phyloP scores from a whole-genome alignment of 2,329 filamentous ascomycete genomes.

The Exutisphaerella laricina region DNA sequence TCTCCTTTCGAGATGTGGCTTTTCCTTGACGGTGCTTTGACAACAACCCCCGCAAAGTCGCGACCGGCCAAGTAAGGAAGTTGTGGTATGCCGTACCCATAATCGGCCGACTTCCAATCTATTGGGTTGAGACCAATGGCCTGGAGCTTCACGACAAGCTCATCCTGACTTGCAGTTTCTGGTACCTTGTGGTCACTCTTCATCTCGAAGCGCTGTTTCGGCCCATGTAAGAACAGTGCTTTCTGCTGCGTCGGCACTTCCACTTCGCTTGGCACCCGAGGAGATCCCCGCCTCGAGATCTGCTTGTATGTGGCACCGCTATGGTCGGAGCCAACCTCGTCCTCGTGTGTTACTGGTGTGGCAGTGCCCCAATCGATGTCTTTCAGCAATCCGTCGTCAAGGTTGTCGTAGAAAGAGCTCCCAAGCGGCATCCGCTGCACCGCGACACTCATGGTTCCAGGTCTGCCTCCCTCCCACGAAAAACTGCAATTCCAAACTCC shows the following conservation, averaged over 20 bases:
- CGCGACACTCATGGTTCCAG: constrained; percentile 12
- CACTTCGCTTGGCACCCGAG: neutral
- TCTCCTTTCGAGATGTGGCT: constrained; percentile 16
- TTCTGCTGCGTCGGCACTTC: constrained; percentile 12
- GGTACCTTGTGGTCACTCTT: constrained; percentile 10
- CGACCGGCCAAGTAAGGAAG: constrained; percentile 31
- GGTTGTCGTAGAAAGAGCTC: constrained; percentile 6
- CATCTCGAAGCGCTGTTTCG: constrained; percentile 13
- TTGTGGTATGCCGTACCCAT: constrained; percentile 39
- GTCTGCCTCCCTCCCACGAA: neutral
- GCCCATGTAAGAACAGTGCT: constrained; percentile 13
- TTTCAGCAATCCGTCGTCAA: constrained; percentile 3
- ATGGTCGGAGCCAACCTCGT: constrained; percentile 16
- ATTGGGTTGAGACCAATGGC: constrained; percentile 40
- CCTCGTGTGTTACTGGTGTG: constrained; percentile 15
- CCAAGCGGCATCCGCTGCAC: constrained; percentile 5
- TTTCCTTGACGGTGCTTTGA: constrained; percentile 40
- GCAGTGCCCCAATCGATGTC: constrained; percentile 20
- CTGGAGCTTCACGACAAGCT: constrained; percentile 34
- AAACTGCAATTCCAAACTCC: neutral
- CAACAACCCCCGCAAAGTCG: constrained; percentile 29
- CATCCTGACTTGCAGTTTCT: constrained; percentile 23
- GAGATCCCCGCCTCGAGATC: constrained; percentile 4
- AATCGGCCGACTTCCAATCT: constrained; percentile 41
- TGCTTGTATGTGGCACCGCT: constrained; percentile 11